These are phyloP conservation scores for Syzygium jambos DNA, from an alignment of 345 rosid genomes.

Conservation along the genomic window DNA sequence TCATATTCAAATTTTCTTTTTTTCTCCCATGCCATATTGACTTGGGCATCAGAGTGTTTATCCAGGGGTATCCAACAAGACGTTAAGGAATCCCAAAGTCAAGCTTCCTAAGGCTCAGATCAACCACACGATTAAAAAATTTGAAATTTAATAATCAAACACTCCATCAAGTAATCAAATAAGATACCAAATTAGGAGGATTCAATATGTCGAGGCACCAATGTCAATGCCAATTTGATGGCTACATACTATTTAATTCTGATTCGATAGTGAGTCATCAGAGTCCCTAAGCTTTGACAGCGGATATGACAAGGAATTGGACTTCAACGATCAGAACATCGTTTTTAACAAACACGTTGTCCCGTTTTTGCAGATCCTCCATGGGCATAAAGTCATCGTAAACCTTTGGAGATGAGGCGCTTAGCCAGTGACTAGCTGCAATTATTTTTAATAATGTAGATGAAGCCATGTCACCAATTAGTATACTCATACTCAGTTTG, in stretches of 20 bases:
- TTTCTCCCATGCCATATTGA: too few species aligned
- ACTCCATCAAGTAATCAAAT: background rate
- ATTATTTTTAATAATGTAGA: too few species aligned
- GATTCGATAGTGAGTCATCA: background rate
- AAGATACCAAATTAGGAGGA: background rate
- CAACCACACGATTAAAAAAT: too few species aligned
- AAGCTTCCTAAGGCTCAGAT: too few species aligned
- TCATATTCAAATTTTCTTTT: too few species aligned
- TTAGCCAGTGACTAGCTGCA: background rate
- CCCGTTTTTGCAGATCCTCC: background rate
- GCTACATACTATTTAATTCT: background rate
- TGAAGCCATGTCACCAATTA: too few species aligned
- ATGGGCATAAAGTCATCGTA: too few species aligned
- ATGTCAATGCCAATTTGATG: background rate
- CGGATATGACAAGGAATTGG: background rate
- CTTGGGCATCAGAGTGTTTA: too few species aligned
- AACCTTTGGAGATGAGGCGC: too few species aligned
- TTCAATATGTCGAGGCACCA: background rate
- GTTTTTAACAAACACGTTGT: background rate
- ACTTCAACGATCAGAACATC: background rate
- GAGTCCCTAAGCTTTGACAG: background rate
- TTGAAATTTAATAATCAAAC: too few species aligned
- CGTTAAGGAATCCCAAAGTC: too few species aligned
- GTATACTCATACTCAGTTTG: background rate
- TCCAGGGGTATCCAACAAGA: too few species aligned